Evolutionary conservation across 2,329 filamentous ascomycete species (phyloP).

Genomic region (Hirsutella rhossiliensis): DNA sequence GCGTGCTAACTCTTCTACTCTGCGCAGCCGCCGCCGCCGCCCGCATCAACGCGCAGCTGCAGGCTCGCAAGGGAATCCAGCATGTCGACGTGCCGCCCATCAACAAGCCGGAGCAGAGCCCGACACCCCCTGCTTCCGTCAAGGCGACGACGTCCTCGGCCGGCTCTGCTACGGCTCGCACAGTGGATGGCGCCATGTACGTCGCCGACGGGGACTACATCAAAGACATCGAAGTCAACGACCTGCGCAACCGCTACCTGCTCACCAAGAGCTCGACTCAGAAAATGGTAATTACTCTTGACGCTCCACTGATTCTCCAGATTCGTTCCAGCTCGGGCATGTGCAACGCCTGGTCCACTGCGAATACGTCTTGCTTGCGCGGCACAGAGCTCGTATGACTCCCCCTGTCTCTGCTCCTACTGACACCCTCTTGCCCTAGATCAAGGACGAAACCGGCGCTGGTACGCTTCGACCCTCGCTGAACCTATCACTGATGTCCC

Average conservation of each 20-base stretch:
- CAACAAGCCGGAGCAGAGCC: constrained; percentile 39
- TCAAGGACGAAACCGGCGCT: constrained; percentile 98
- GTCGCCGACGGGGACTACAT: constrained; percentile 96
- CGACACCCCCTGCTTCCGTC: constrained; percentile 13
- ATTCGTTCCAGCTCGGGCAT: constrained; percentile 22
- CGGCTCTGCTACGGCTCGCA: constrained; percentile 28
- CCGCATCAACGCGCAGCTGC: constrained; percentile 70
- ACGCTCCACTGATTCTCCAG: constrained; percentile 24
- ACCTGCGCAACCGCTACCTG: constrained; percentile 90
- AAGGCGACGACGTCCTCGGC: constrained; percentile 20
- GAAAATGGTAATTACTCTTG: constrained; percentile 93
- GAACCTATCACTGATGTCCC: constrained; percentile 19
- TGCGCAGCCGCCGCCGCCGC: constrained; percentile 71
- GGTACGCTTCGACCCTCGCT: constrained; percentile 59
- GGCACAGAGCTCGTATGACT: constrained; percentile 50
- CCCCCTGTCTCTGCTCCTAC: constrained; percentile 73
- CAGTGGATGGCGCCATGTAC: constrained; percentile 79
- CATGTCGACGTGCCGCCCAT: constrained; percentile 84
- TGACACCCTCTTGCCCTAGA: constrained; percentile 90
- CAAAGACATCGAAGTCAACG: constrained; percentile 98
- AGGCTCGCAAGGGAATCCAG: constrained; percentile 80
- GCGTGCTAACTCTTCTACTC: not conserved
- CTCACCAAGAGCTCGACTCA: constrained; percentile 95
- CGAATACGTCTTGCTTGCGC: constrained; percentile 57
- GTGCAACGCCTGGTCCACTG: constrained; percentile 30